Evolutionary conservation across 345 rosid species (phyloP).

Genomic region (Eucalyptus camaldulensis): DNA sequence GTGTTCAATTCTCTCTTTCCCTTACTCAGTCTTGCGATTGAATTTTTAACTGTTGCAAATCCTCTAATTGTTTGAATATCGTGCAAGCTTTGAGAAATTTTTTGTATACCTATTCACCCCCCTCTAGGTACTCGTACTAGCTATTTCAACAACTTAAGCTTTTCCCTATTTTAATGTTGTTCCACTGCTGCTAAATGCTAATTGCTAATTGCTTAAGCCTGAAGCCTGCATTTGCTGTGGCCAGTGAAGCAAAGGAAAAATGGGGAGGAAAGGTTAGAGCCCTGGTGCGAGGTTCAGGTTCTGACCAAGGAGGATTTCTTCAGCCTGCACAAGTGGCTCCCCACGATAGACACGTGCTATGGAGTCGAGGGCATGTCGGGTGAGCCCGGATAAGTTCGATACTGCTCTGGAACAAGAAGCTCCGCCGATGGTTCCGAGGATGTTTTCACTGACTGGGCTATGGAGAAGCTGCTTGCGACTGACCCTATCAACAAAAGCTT

Average conservation of each 20-base stretch:
- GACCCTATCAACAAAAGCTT: constrained; percentile 18
- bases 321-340: constrained; percentile 29
- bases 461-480: constrained; percentile 29
- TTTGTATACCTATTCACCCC: too few species aligned
- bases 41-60: too few species aligned
- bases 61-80: too few species aligned
- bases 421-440: background rate
- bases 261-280: constrained; percentile 31
- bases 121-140: too few species aligned
- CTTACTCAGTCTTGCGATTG: too few species aligned
- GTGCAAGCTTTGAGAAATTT: too few species aligned
- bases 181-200: background rate
- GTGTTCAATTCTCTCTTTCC: too few species aligned
- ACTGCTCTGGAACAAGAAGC: constrained; percentile 12
- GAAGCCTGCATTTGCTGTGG: background rate
- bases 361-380: constrained; percentile 16
- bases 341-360: constrained; percentile 11
- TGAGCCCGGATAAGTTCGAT: constrained; percentile 42
- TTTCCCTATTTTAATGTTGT: background rate
- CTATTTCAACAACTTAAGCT: too few species aligned
- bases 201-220: background rate
- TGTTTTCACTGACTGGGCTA: constrained; percentile 13
- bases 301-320: constrained; percentile 40
- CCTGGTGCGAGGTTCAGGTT: constrained; percentile 5
- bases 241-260: background rate